A percentile compares a stretch with the other conserved stretches of the same genome.
Conservation (phyloP, 2,329 filamentous ascomycete species). For the Penicillium sclerotigenum region DNA sequence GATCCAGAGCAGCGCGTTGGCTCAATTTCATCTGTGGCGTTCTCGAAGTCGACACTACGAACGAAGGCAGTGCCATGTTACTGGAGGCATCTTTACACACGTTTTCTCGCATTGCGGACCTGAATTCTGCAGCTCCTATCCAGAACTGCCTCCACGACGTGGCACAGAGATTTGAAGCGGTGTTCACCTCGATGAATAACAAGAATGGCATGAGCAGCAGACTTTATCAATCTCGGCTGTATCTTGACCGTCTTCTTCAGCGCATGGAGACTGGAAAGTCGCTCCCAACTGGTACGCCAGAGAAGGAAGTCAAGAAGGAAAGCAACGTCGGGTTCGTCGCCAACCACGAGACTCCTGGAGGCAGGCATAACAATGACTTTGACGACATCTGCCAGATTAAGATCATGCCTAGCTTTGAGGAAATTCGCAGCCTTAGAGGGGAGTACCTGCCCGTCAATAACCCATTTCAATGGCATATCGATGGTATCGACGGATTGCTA, state of each 20-base stretch:
- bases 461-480: slow-evolving; percentile 27
- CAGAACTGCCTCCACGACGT: slow-evolving; percentile 22
- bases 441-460: slow-evolving; percentile 37
- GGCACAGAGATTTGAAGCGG: slow-evolving; percentile 16
- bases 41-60: slow-evolving; percentile 10
- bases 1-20: slow-evolving; percentile 36
- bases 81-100: slow-evolving; percentile 24
- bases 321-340: slow-evolving; percentile 11
- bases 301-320: background rate
- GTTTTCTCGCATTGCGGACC: slow-evolving; percentile 33
- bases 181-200: slow-evolving; percentile 13
- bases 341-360: slow-evolving; percentile 22
- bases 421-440: slow-evolving; percentile 28
- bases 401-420: slow-evolving; percentile 38
- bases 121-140: slow-evolving; percentile 39
- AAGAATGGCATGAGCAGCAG: slow-evolving; percentile 1
- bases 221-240: slow-evolving; percentile 14
- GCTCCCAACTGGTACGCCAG: slow-evolving; percentile 5
- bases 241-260: slow-evolving; percentile 18
- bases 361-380: slow-evolving; percentile 40
- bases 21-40: slow-evolving; percentile 31
- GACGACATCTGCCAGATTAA: slow-evolving; percentile 32
- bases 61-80: slow-evolving; percentile 2
- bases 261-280: slow-evolving; percentile 23
- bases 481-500: slow-evolving; percentile 28